phyloP scores from a whole-genome alignment of 805 yeast species.

The Wickerhamiella galacta region DNA sequence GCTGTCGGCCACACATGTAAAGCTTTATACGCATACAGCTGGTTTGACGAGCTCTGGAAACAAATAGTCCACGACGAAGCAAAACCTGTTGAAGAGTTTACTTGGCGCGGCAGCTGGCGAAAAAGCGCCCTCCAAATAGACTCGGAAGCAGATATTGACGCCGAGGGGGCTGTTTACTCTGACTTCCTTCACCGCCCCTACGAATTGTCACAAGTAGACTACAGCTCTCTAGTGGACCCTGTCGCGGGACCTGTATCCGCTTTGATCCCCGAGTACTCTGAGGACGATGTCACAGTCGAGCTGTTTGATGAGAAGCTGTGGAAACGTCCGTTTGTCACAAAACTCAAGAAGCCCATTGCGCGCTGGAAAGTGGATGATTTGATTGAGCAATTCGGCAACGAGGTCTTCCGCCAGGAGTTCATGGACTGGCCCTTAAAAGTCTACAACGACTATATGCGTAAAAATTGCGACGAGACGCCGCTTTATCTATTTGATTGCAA shows the following conservation, averaged over 20 bases:
- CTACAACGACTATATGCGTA: slow-evolving; percentile 42
- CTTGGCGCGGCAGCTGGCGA: slow-evolving; percentile 78
- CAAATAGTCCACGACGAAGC: slow-evolving; percentile 30
- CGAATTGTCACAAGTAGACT: slow-evolving; percentile 60
- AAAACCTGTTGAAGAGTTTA: slow-evolving; percentile 19
- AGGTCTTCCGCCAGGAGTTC: slow-evolving; percentile 65
- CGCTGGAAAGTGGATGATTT: slow-evolving; percentile 40
- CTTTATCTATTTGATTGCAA: slow-evolving; percentile 72
- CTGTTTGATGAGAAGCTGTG: slow-evolving; percentile 32
- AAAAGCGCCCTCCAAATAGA: slow-evolving; percentile 31
- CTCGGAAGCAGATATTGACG: slow-evolving; percentile 10
- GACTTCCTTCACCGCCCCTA: slow-evolving; percentile 71
- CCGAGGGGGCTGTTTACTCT: slow-evolving; percentile 38
- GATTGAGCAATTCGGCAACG: slow-evolving; percentile 37
- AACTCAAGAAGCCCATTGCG: slow-evolving; percentile 36
- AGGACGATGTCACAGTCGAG: slow-evolving; percentile 29
- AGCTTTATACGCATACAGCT: slow-evolving; percentile 50
- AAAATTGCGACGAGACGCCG: slow-evolving; percentile 68
- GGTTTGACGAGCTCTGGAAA: slow-evolving; percentile 75
- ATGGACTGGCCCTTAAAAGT: slow-evolving; percentile 58
- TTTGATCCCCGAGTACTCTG: slow-evolving; percentile 12
- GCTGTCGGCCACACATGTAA: slow-evolving; percentile 44
- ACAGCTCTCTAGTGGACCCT: slow-evolving; percentile 31
- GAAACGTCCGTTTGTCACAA: slow-evolving; percentile 49
- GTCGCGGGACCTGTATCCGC: slow-evolving; percentile 26